Evolutionary conservation across 176 grass and related monocot genomes (phyloP).

Genomic region (Carex cristatella): DNA sequence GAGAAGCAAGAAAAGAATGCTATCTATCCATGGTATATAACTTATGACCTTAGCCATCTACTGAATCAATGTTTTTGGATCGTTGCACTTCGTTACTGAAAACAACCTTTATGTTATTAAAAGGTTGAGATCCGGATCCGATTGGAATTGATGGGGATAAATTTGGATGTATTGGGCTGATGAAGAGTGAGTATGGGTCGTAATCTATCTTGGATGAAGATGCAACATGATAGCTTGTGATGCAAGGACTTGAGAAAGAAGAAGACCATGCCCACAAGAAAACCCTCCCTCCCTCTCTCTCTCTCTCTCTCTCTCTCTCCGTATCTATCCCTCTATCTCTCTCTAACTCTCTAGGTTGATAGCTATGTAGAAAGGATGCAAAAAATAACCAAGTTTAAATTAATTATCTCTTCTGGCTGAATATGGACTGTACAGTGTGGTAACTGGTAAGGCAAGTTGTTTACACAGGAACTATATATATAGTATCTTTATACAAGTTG

Average conservation of each 20-base stretch:
- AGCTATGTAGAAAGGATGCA: constrained; percentile 19
- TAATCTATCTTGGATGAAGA: constrained; percentile 6
- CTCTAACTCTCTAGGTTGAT: constrained; percentile 5
- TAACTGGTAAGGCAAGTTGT: constrained; percentile 25
- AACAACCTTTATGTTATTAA: constrained; percentile 4
- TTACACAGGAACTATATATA: not conserved
- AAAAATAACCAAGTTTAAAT: constrained; percentile 9
- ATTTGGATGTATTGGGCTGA: not conserved
- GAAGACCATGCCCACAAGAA: constrained; percentile 50
- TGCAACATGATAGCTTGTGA: constrained; percentile 3
- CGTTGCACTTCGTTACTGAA: not conserved
- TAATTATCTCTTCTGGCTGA: not conserved
- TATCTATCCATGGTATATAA: not conserved
- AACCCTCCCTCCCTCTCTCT: not conserved
- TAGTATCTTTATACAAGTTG: not conserved
- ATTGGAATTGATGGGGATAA: not conserved
- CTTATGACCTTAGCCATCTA: not conserved
- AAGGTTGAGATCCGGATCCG: constrained; percentile 30
- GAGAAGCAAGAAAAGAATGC: constrained; percentile 10
- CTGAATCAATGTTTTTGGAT: constrained; percentile 16
- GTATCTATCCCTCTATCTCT: not conserved
- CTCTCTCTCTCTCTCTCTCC: not conserved
- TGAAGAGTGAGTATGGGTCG: constrained; percentile 1
- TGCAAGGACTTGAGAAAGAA: constrained; percentile 19
- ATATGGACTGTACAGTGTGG: constrained; percentile 20